A percentile compares a stretch with the other conserved stretches of the same genome.
These are phyloP conservation scores for Gliomastix tumulicola DNA, from an alignment of 2,329 filamentous ascomycete species.

Conservation along the genomic window DNA sequence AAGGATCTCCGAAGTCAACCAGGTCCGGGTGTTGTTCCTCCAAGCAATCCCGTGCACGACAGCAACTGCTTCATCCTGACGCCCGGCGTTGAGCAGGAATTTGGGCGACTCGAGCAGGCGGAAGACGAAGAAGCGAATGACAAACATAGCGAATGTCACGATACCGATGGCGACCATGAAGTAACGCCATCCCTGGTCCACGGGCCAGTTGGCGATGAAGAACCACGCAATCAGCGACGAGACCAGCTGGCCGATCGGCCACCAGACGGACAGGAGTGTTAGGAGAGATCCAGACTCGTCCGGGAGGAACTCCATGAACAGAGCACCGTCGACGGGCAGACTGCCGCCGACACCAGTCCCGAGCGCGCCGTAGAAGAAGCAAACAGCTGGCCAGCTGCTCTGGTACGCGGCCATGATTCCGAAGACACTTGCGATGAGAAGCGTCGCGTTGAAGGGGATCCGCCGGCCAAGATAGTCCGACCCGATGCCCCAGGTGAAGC, in stretches of 20 bases:
- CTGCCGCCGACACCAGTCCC: constrained; percentile 70
- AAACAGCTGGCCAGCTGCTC: constrained; percentile 59
- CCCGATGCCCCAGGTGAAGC: constrained; percentile 73
- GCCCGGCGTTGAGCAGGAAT: constrained; percentile 68
- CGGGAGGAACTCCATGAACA: constrained; percentile 80
- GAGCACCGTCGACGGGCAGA: constrained; percentile 68
- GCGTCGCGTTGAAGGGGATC: constrained; percentile 73
- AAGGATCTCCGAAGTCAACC: constrained; percentile 67
- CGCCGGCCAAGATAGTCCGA: constrained; percentile 74
- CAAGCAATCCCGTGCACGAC: constrained; percentile 73
- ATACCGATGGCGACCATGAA: constrained; percentile 66
- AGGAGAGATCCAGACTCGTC: constrained; percentile 66
- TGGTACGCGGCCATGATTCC: constrained; percentile 64
- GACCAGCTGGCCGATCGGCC: constrained; percentile 74
- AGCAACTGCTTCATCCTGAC: constrained; percentile 71
- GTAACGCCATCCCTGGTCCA: constrained; percentile 69
- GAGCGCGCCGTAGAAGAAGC: constrained; percentile 51
- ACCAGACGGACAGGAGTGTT: constrained; percentile 79
- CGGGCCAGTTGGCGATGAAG: constrained; percentile 62
- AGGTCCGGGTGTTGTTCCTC: constrained; percentile 63
- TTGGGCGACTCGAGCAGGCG: constrained; percentile 81
- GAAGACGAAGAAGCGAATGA: constrained; percentile 73
- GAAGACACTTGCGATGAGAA: constrained; percentile 69
- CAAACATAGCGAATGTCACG: constrained; percentile 70
- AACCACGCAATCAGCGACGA: constrained; percentile 69